Evolutionary conservation across 2,329 filamentous ascomycete genomes (phyloP).

Genomic region (Aspergillus phoenicis): DNA sequence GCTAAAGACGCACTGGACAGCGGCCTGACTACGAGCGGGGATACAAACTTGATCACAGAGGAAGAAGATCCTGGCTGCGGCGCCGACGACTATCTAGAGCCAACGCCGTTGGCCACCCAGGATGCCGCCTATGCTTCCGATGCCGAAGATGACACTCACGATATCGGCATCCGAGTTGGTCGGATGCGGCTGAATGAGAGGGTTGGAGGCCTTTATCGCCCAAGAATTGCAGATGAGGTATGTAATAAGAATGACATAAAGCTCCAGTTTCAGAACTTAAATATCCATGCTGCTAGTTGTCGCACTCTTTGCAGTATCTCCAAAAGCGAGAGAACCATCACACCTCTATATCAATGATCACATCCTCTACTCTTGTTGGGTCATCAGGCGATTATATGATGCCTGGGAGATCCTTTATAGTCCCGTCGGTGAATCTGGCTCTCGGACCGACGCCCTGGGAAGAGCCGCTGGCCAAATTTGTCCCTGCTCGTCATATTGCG

Average conservation of each 20-base stretch:
- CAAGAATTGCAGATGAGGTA: slow-evolving; percentile 3
- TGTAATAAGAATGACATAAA: background rate
- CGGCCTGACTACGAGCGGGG: too few species aligned
- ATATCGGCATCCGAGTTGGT: slow-evolving; percentile 4
- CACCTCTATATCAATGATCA: too few species aligned
- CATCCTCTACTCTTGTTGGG: too few species aligned
- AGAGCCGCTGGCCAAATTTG: too few species aligned
- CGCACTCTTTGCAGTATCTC: background rate
- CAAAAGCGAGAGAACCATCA: too few species aligned
- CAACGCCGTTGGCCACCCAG: background rate
- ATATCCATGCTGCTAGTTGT: background rate
- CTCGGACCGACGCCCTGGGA: too few species aligned
- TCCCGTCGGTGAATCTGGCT: too few species aligned
- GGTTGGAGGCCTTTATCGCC: background rate
- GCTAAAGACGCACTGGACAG: too few species aligned
- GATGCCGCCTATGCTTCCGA: slow-evolving; percentile 3
- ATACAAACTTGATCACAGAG: too few species aligned
- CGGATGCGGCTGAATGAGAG: slow-evolving; percentile 1
- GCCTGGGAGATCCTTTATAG: too few species aligned
- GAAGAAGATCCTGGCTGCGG: background rate
- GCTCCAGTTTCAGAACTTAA: background rate
- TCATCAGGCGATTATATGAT: too few species aligned
- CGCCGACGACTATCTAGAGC: background rate
- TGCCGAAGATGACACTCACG: background rate
- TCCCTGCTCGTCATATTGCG: too few species aligned